A percentile compares a stretch with the other conserved stretches of the same genome.
Evolutionary conservation across 2,329 filamentous ascomycete species (phyloP).

Genomic region (Pseudocercospora crystallina): DNA sequence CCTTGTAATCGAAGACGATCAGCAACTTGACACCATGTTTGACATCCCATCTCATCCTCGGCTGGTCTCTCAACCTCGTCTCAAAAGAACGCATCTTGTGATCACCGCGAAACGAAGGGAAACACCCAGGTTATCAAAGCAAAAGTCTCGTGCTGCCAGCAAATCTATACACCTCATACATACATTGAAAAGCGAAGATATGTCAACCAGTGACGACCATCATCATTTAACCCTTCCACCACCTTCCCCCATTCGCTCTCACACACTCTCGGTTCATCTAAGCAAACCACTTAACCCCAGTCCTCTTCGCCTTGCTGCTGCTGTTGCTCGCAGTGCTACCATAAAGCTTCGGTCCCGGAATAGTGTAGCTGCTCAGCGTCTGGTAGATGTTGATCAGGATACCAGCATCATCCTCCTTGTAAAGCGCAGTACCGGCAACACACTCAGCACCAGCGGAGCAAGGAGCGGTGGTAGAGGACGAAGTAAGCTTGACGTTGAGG

Average conservation of each 20-base stretch:
- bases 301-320: slow-evolving; percentile 2
- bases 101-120: too few relatives aligned
- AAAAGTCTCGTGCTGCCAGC: too few relatives aligned
- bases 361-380: slow-evolving; percentile 46
- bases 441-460: slow-evolving; percentile 50
- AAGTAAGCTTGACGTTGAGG: slow-evolving; percentile 61
- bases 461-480: slow-evolving; percentile 30
- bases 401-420: slow-evolving; percentile 58
- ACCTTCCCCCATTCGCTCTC: neutral
- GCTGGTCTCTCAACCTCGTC: too few relatives aligned
- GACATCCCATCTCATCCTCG: too few relatives aligned
- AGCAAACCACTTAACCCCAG: neutral
- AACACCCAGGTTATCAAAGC: too few relatives aligned
- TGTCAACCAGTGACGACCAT: slow-evolving; percentile 5
- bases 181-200: neutral
- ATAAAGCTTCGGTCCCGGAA: slow-evolving; percentile 49
- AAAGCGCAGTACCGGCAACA: slow-evolving; percentile 54
- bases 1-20: too few relatives aligned
- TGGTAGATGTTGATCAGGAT: slow-evolving; percentile 62
- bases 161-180: too few relatives aligned
- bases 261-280: neutral
- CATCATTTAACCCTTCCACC: neutral
- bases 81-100: too few relatives aligned
- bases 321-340: neutral
- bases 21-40: too few relatives aligned